Base-by-base conservation (phyloP, 2,329 filamentous ascomycete genomes). In the Pseudocercospora ulei region DNA sequence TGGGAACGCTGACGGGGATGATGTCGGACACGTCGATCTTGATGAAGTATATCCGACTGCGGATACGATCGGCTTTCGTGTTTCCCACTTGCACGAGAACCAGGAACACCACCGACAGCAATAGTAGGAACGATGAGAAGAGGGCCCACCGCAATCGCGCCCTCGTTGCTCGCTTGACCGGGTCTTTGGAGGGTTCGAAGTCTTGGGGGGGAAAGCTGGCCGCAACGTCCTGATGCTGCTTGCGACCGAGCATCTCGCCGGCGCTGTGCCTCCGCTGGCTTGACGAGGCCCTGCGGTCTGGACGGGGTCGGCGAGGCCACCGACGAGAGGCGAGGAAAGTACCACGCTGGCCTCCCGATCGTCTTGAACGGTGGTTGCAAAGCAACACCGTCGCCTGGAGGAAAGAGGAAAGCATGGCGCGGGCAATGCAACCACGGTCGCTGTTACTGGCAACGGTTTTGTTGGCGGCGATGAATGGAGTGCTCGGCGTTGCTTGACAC, bases 81-180 rank as follows among this genome's bases (percentile, higher is more conserved):
- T 82, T 86, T 51, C 83, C 86, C 51, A 92, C 75, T 53, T 85
- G 71, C 53, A 85, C 82, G 51, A 93, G 73, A 45, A 93, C 73
- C 24, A 92, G 68, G 60, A 93, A 92, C 48, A 88, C 69, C 48
- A 82, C 71, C 24, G 81, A 72, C 44, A 90, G 57, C 44, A 87
- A 67, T 59, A 90, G 88, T 54, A 80, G 72, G 48, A 81, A 64
- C 19, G 75, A 75, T 30, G 80, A 76, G 30, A 80, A 57, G 14
- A 78, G 59, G 43, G 81, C 73, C 56, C 79, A 80, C 59, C 70
- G 70, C 39, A 66, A 63, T 42, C 80, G 69, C 19, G 68, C 66
- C 38, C 65, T 66, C 0, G 72, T 75, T 14, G 65, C 67, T 45
- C 62, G 60, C 53, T 68, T 69, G 48, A 71, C 43, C 37, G 62